Percentiles rank a stretch among this genome's conserved stretches.
phyloP scores from a whole-genome alignment of 768 basidiomycete species.

The Chalciporus pseudorubinellus region DNA sequence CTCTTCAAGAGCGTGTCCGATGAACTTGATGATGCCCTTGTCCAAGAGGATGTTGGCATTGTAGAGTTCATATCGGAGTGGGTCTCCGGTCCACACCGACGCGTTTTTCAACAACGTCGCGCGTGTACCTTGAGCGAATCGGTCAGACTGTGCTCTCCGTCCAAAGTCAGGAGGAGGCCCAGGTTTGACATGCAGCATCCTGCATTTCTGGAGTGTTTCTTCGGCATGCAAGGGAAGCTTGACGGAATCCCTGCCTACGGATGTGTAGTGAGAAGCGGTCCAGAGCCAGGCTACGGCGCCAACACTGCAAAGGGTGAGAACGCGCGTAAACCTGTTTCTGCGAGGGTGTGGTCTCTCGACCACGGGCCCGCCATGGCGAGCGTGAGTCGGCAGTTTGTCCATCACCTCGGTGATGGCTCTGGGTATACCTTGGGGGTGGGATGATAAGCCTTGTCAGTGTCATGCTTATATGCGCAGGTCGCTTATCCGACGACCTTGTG shows the following conservation, averaged over 20 bases:
- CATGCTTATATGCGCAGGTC: no score
- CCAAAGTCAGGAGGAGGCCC: constrained; percentile 37
- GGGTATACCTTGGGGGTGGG: neutral
- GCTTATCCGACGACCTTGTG: no score
- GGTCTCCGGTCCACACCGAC: constrained; percentile 51
- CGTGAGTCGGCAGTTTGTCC: constrained; percentile 29
- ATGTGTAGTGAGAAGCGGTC: constrained; percentile 15
- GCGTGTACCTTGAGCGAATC: constrained; percentile 38
- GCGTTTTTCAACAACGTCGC: constrained; percentile 45
- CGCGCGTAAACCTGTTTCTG: constrained; percentile 13
- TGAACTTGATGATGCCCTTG: constrained; percentile 35
- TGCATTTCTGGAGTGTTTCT: constrained; percentile 35
- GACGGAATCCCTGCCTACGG: constrained; percentile 10
- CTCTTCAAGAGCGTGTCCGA: constrained; percentile 42
- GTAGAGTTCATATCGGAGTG: constrained; percentile 35
- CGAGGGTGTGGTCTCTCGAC: constrained; percentile 12
- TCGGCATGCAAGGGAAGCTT: constrained; percentile 29
- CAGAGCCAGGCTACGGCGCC: constrained; percentile 17
- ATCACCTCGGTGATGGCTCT: constrained; percentile 10
- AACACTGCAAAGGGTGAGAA: constrained; percentile 19
- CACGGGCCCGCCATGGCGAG: neutral
- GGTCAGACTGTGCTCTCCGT: constrained; percentile 36
- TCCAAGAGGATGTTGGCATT: constrained; percentile 42
- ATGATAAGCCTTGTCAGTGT: no score
- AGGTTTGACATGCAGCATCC: constrained; percentile 33